Base-by-base conservation (phyloP, 2,329 filamentous ascomycete species). In the Graphiopsis chlorocephala region DNA sequence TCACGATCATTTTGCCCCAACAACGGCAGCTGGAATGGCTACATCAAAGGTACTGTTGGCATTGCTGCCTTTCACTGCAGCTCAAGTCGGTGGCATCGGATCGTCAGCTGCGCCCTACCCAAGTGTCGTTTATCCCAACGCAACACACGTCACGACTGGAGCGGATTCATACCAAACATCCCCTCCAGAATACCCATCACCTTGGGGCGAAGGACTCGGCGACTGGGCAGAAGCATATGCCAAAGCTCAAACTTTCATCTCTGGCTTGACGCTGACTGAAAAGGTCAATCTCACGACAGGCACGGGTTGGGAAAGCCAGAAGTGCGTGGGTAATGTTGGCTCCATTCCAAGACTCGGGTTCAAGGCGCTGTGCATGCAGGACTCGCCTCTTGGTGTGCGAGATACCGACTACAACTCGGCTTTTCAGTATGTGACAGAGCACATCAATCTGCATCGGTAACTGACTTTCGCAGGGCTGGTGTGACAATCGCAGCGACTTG, bases 401-500 rank as follows among this genome's bases (percentile, higher is more conserved):
- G 73, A 72, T 66, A 61, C 70, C 64, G 69, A 72, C 57, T 81
- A 7, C 68, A 74, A 20, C 74, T 75, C 0, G 78, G 74, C 2
- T 0, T 96, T 95, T 71, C 93, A 93, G 50, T 53, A 53, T 31
- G 28, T 53, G 26, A 14, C 17, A 2, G 17, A 11, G 26, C 17
- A 28, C 2, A 15, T 31, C 3, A 4, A n/a, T 2, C 14, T n/a
- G 0, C 7, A 31, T n/a, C 26, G 11, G 8, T 31, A 6, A 20
- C 50, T 53, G 26, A 53, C 26, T 2, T 23, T 20, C 20, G 17
- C 26, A 53, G 50, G 0, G 92, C 93, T 8, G 94, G 92, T 10
- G 85, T 97, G 67, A 97, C 93, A 0, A 90, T 93, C 0, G 93
- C 92, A 1, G 77, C 78, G n/a, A 91, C 92, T 2, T 81, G 78